Base-by-base conservation (phyloP, 2,329 filamentous ascomycete species). In the Myriosclerotinia curreyana region DNA sequence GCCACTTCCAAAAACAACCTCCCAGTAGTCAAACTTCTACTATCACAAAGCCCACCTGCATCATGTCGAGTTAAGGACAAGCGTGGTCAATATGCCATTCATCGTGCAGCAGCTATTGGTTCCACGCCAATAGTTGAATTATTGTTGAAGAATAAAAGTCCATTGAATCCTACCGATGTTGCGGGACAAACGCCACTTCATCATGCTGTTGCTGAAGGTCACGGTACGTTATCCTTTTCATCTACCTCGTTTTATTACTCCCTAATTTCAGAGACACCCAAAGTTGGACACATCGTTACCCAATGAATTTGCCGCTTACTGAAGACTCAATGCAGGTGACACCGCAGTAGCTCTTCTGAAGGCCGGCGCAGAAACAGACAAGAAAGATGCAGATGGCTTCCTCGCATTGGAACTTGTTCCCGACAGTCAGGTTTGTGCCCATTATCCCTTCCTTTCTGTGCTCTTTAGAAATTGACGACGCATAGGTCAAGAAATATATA, bases 171-270 rank as follows among this genome's bases (percentile, higher is more conserved):
- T 2, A 87, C 89, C 2, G 95, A 99, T 78, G 80, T 81, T 44
- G 86, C 92, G 69, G 94, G 94, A 0, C 87, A 90, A 75, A 98
- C 95, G 31, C 89, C 95, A 4, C 80, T 99, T 71, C 95, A 99
- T 77, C 95, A 99, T 74, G 87, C 91, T 15, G 79, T 93, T 69
- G 88, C 89, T 2, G 91, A 95, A 73, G 87, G 87, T 6, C 86
- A 89, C 74, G 87, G 86, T 86, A 72, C 49, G 79, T 73, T 63
- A 58, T 25, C 22, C 25, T 22, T 54, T 55, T 31, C 17, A 20
- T 20, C 42, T 66, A 20, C 9, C 20, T 50, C 25, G 6, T 50
- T 28, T 15, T 64, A 48, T 55, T 28, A 40, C 5, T 14, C 44
- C n/a, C 17, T 46, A 20, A 17, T n/a, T 25, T 44, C 11, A 11